Percentiles rank a stretch among this genome's conserved stretches.
phyloP scores from a whole-genome alignment of 1,284 basidiomycete genomes.

The Apiotrichum brassicae region DNA sequence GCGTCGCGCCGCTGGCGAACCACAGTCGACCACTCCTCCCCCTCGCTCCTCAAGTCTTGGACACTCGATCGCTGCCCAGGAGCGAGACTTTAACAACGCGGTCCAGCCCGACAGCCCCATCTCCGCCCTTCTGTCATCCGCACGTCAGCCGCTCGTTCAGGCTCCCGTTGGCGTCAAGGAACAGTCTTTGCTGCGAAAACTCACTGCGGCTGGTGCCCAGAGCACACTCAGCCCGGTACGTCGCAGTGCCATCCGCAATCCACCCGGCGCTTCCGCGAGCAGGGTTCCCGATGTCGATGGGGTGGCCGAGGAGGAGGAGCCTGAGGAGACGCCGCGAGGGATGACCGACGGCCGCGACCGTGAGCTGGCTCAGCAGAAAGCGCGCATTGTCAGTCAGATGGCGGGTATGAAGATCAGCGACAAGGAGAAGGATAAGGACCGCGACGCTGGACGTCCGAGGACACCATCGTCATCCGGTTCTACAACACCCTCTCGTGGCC shows the following conservation, averaged over 20 bases:
- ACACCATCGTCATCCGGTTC: not conserved
- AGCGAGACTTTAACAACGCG: conserved; percentile 91
- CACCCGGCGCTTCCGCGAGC: conserved; percentile 35
- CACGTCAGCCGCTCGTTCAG: conserved; percentile 79
- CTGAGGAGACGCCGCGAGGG: conserved; percentile 14
- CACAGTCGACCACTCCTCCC: conserved; percentile 17
- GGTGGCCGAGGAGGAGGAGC: conserved; percentile 34
- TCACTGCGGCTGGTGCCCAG: conserved; percentile 44
- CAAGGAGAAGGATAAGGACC: conserved; percentile 1
- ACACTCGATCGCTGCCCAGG: conserved; percentile 66
- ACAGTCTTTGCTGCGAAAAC: conserved; percentile 55
- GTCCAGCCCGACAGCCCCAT: conserved; percentile 94
- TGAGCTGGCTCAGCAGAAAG: conserved; percentile 71
- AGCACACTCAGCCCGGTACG: conserved; percentile 40
- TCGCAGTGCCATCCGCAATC: conserved; percentile 24
- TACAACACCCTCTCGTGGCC: not conserved
- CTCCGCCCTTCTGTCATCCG: conserved; percentile 76
- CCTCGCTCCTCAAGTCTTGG: conserved; percentile 24
- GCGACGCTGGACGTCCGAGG: not conserved
- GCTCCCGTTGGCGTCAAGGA: conserved; percentile 52
- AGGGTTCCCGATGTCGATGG: conserved; percentile 54
- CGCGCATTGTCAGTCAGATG: conserved; percentile 84
- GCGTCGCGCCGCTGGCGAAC: conserved; percentile 32
- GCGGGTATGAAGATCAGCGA: conserved; percentile 43
- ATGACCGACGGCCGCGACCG: conserved; percentile 31